Conservation (phyloP, 2,329 filamentous ascomycete genomes). For the Clonostachys solani region DNA sequence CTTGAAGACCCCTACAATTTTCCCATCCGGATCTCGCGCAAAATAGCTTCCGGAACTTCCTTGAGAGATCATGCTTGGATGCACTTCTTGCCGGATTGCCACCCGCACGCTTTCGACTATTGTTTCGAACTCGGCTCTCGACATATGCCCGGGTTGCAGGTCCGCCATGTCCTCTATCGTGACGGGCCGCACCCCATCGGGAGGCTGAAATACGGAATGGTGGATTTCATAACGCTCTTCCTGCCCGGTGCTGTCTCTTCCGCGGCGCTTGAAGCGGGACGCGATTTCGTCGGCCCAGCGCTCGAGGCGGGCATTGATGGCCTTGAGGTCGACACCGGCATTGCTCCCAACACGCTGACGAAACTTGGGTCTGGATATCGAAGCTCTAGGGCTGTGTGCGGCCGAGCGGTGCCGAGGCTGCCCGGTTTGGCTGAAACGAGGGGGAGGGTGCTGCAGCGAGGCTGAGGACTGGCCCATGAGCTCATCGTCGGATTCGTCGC, state of each 20-base stretch:
- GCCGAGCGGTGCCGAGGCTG: slow-evolving; percentile 58
- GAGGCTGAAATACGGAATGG: slow-evolving; percentile 92
- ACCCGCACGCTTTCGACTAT: slow-evolving; percentile 85
- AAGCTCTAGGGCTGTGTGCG: slow-evolving; percentile 51
- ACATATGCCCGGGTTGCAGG: slow-evolving; percentile 59
- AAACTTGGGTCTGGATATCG: slow-evolving; percentile 30
- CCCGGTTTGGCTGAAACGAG: slow-evolving; percentile 60
- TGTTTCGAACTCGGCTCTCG: slow-evolving; percentile 77
- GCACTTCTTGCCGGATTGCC: slow-evolving; percentile 85
- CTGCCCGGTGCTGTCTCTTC: slow-evolving; percentile 67
- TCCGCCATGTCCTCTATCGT: slow-evolving; percentile 70
- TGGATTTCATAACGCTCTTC: slow-evolving; percentile 93
- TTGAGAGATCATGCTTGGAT: slow-evolving; percentile 94
- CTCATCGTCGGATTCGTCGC: slow-evolving; percentile 66
- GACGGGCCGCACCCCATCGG: slow-evolving; percentile 78
- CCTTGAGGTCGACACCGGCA: slow-evolving; percentile 93
- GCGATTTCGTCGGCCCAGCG: slow-evolving; percentile 98
- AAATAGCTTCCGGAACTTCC: slow-evolving; percentile 98
- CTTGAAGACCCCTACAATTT: slow-evolving; percentile 97
- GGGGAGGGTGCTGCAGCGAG: slow-evolving; percentile 53
- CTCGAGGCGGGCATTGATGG: slow-evolving; percentile 93
- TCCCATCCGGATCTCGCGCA: slow-evolving; percentile 84
- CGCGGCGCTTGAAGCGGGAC: slow-evolving; percentile 88
- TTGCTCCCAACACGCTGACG: slow-evolving; percentile 58
- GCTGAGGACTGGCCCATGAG: slow-evolving; percentile 48